These are phyloP conservation scores for Handroanthus guayacan DNA, from an alignment of 257 asterid genomes.

Conservation along the genomic window DNA sequence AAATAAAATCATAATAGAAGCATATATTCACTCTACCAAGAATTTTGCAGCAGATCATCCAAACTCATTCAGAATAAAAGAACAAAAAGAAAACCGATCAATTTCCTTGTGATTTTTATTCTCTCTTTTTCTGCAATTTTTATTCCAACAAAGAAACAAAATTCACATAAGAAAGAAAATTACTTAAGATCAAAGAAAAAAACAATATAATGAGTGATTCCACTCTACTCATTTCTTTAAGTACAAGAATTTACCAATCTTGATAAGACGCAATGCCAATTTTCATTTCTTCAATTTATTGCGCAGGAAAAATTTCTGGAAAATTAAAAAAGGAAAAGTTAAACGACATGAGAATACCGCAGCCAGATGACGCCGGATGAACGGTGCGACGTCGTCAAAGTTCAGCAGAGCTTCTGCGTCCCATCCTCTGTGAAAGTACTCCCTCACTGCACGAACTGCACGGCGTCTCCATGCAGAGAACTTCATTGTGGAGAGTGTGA, in stretches of 20 bases:
- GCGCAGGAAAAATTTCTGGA: not conserved
- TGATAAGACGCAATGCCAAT: not conserved
- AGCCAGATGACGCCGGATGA: slow-evolving; percentile 20
- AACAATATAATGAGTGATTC: not conserved
- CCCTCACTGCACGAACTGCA: slow-evolving; percentile 22
- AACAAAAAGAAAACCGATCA: not conserved
- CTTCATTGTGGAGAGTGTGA: slow-evolving; percentile 27
- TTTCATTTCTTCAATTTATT: not conserved
- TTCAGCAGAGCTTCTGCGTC: not conserved
- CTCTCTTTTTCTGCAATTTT: too few relatives aligned
- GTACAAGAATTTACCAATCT: not conserved
- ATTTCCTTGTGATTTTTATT: not conserved
- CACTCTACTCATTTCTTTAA: not conserved
- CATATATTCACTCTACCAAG: not conserved
- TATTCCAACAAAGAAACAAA: not conserved
- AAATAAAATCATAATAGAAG: too few relatives aligned
- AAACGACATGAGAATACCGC: slow-evolving; percentile 5
- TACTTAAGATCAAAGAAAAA: not conserved
- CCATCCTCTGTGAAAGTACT: slow-evolving; percentile 19
- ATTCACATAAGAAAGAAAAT: not conserved
- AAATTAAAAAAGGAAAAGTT: not conserved
- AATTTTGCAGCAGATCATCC: not conserved
- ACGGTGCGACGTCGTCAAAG: slow-evolving; percentile 4
- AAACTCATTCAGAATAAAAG: not conserved
- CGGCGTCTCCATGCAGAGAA: too few relatives aligned